Conservation (phyloP, 805 yeast genomes). For the Yarrowia sp. region DNA sequence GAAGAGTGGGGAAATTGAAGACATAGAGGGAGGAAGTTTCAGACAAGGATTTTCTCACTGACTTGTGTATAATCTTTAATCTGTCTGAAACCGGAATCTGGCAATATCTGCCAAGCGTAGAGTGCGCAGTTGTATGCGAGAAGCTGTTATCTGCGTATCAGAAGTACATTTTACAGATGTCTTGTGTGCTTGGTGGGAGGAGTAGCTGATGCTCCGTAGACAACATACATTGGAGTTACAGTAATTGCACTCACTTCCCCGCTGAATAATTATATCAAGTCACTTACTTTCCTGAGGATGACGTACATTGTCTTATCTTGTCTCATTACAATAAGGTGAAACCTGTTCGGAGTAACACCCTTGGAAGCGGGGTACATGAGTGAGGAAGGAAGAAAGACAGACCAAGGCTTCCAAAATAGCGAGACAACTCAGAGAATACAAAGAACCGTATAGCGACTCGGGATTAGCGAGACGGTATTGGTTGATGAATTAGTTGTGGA, state of each 20-base stretch:
- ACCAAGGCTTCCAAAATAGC: no score
- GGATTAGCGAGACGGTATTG: no score
- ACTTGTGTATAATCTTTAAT: not conserved
- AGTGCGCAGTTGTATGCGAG: not conserved
- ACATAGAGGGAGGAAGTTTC: not conserved
- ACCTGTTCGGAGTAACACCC: constrained; percentile 13
- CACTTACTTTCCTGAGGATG: not conserved
- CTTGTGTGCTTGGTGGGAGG: not conserved
- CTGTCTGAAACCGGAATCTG: not conserved
- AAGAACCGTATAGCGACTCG: no score
- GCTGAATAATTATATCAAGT: no score
- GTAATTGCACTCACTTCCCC: no score
- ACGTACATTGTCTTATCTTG: not conserved
- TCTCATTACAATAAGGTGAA: constrained; percentile 9
- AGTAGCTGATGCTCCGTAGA: no score
- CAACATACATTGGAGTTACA: no score
- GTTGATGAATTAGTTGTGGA: no score
- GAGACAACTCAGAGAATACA: not conserved
- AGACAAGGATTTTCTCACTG: not conserved
- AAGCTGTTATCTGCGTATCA: not conserved
- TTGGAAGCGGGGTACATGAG: constrained; percentile 11
- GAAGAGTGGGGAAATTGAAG: constrained; percentile 2
- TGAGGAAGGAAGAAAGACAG: not conserved
- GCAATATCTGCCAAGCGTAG: not conserved
- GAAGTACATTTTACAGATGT: not conserved